A percentile compares a stretch with the other conserved stretches of the same genome.
Evolutionary conservation across 139 green algal genomes (phyloP).

Genomic region (Coccomyxa sp.): DNA sequence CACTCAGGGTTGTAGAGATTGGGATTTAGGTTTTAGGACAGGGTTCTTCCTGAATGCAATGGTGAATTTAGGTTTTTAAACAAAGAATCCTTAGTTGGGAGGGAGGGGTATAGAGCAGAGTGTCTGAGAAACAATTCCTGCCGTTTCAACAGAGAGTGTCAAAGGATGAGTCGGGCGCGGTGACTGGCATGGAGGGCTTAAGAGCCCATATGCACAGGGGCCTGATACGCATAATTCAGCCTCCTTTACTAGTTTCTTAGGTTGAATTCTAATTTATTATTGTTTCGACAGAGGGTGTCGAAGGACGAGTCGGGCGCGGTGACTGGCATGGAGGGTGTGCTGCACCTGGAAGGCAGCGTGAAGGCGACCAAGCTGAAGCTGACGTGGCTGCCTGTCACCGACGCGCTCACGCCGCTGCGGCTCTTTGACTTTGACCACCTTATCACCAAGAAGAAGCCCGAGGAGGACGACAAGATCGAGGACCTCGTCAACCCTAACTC

Average conservation of each 20-base stretch:
- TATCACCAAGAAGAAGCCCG: constrained; percentile 92
- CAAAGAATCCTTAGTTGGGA: too few species aligned
- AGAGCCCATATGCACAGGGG: too few species aligned
- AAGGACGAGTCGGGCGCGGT: constrained; percentile 6
- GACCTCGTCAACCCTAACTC: constrained; percentile 60
- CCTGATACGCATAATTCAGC: too few species aligned
- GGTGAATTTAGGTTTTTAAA: too few species aligned
- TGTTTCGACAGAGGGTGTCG: neutral
- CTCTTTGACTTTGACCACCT: constrained; percentile 90
- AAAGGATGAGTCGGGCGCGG: neutral
- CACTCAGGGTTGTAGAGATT: too few species aligned
- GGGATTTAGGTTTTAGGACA: too few species aligned
- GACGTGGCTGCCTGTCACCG: constrained; percentile 85
- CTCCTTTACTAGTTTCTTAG: too few species aligned
- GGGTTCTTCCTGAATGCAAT: too few species aligned
- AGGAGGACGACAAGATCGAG: constrained; percentile 89
- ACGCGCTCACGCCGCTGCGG: constrained; percentile 30
- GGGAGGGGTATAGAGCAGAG: too few species aligned
- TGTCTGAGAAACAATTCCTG: too few species aligned
- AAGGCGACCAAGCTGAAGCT: constrained; percentile 98
- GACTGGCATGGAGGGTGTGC: constrained; percentile 40
- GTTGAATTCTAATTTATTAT: neutral
- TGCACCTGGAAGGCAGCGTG: constrained; percentile 88
- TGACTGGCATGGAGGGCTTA: constrained; percentile 36
- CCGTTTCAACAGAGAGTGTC: neutral